A percentile compares a stretch with the other conserved stretches of the same genome.
These are phyloP conservation scores for Haberlea rhodopensis DNA, from an alignment of 257 asterid genomes.

Conservation along the genomic window DNA sequence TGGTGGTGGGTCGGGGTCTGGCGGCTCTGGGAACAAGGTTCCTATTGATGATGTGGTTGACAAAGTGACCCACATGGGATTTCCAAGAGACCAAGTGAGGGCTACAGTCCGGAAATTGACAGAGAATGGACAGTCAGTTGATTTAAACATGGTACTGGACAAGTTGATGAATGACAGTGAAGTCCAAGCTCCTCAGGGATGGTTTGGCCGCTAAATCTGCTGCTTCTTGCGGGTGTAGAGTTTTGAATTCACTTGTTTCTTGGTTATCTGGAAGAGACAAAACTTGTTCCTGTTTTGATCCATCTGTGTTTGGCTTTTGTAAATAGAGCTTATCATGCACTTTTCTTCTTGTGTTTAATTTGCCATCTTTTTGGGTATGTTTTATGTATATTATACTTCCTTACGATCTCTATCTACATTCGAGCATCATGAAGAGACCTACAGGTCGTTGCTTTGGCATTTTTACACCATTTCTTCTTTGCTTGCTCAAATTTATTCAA, in stretches of 20 bases:
- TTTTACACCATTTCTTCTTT: no score
- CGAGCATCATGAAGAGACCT: neutral
- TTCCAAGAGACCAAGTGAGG: slow-evolving; percentile 82
- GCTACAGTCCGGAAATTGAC: slow-evolving; percentile 81
- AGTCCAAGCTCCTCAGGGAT: slow-evolving; percentile 61
- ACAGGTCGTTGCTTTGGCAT: no score
- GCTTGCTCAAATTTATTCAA: neutral
- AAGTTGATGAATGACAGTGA: slow-evolving; percentile 92
- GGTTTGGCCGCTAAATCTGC: slow-evolving; percentile 62
- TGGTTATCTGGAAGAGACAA: slow-evolving; percentile 20
- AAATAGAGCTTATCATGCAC: slow-evolving; percentile 25
- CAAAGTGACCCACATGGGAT: slow-evolving; percentile 90
- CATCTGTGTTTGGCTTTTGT: slow-evolving; percentile 29
- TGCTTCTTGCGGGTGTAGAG: slow-evolving; percentile 40
- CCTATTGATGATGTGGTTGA: slow-evolving; percentile 95
- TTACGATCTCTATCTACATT: neutral
- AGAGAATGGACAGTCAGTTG: slow-evolving; percentile 91
- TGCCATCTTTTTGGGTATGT: slow-evolving; percentile 19
- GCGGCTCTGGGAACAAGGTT: slow-evolving; percentile 68
- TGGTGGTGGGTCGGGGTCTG: slow-evolving; percentile 49
- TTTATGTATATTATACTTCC: neutral
- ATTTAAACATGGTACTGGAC: slow-evolving; percentile 84
- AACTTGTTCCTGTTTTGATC: slow-evolving; percentile 16
- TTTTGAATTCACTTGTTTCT: slow-evolving; percentile 16
- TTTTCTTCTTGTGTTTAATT: slow-evolving; percentile 24